Conservation (phyloP, 257 asterid species). For the Fraxinus pennsylvanica region DNA sequence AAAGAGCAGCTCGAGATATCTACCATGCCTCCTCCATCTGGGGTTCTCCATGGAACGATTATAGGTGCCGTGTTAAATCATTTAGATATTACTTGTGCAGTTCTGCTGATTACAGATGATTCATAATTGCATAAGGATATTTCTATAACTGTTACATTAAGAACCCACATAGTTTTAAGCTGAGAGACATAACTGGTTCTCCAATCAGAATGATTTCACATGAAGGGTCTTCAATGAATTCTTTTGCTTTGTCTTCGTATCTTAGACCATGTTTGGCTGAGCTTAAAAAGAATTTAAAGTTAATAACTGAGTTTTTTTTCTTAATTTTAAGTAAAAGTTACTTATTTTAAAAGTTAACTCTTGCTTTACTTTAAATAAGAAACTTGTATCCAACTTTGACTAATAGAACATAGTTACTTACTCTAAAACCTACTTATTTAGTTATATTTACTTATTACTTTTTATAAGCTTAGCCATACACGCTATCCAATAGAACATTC, state of each 20-base stretch:
- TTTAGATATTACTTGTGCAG: conserved; percentile 8
- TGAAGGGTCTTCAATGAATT: not conserved
- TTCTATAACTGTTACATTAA: not conserved
- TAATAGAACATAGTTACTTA: too few species aligned
- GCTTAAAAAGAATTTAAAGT: not conserved
- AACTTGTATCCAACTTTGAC: not conserved
- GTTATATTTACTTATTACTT: too few species aligned
- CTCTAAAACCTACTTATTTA: not conserved
- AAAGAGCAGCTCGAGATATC: conserved; percentile 77
- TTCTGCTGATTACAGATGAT: not conserved
- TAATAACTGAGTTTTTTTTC: not conserved
- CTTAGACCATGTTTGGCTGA: not conserved
- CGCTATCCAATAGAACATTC: not conserved
- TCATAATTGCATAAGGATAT: conserved; percentile 1
- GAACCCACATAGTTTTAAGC: not conserved
- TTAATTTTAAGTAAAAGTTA: not conserved
- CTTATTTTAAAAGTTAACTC: too few species aligned
- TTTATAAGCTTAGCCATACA: not conserved
- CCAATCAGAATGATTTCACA: not conserved
- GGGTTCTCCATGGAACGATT: conserved; percentile 78
- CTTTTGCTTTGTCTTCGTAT: conserved; percentile 4
- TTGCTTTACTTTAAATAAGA: not conserved
- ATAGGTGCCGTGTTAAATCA: conserved; percentile 52
- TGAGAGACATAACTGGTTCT: conserved; percentile 1
- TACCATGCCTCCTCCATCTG: conserved; percentile 64